Percentiles rank a stretch among this genome's conserved stretches.
Evolutionary conservation across 2,329 filamentous ascomycete genomes (phyloP).

Genomic region (Bipolaris bicolor): DNA sequence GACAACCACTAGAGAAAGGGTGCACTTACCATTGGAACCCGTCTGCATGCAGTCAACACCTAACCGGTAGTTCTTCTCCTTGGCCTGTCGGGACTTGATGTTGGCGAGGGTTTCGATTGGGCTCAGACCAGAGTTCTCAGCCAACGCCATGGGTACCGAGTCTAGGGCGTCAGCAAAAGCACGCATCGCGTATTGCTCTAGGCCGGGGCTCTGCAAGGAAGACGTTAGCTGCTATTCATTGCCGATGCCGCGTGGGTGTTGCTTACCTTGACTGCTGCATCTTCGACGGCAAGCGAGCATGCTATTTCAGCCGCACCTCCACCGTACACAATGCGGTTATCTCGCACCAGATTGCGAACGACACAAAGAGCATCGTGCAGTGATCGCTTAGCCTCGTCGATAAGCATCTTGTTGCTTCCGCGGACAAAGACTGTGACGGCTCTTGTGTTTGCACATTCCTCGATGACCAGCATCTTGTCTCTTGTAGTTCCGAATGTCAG

Average conservation of each 20-base stretch:
- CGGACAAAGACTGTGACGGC: conserved; percentile 96
- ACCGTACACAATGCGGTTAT: conserved; percentile 97
- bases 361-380: conserved; percentile 97
- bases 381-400: conserved; percentile 97
- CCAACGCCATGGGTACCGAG: conserved; percentile 90
- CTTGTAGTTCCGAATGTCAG: conserved; percentile 97
- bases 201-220: conserved; percentile 73
- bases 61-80: conserved; percentile 77
- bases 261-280: conserved; percentile 79
- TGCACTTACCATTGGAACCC: conserved; percentile 75
- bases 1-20: conserved; percentile 10
- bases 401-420: conserved; percentile 99
- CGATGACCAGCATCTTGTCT: conserved; percentile 99
- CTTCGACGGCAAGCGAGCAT: conserved; percentile 94
- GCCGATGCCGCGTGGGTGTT: not conserved
- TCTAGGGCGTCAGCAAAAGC: conserved; percentile 96
- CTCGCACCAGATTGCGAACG: conserved; percentile 91
- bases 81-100: conserved; percentile 96
- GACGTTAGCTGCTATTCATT: conserved; percentile 14
- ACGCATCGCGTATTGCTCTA: conserved; percentile 99
- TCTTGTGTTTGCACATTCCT: conserved; percentile 97
- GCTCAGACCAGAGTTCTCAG: conserved; percentile 95
- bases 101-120: conserved; percentile 94
- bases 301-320: conserved; percentile 97
- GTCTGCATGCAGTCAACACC: conserved; percentile 98